Evolutionary conservation across 2,329 filamentous ascomycete genomes (phyloP).

Genomic region (Alternaria arbusti): DNA sequence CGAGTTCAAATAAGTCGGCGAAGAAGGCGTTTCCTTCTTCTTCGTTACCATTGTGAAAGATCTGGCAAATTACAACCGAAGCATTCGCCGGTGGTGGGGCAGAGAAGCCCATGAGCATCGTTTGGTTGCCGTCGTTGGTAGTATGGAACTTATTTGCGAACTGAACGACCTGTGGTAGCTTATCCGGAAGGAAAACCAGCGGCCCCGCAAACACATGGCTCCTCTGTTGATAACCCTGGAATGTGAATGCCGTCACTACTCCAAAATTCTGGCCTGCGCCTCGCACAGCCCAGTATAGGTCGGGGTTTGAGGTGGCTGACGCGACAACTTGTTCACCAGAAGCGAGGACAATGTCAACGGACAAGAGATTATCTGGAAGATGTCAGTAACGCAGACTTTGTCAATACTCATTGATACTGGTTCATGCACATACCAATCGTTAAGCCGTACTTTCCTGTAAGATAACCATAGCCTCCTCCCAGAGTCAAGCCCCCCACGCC

Average conservation of each 20-base stretch:
- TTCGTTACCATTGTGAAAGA: slow-evolving; percentile 48
- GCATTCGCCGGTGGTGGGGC: slow-evolving; percentile 36
- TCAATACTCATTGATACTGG: background rate
- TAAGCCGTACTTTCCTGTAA: slow-evolving; percentile 62
- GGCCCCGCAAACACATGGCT: slow-evolving; percentile 46
- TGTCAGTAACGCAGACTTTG: background rate
- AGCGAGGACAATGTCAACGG: slow-evolving; percentile 42
- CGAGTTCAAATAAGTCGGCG: slow-evolving; percentile 33
- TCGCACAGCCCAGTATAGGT: slow-evolving; percentile 51
- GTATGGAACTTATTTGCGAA: slow-evolving; percentile 41
- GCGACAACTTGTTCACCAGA: slow-evolving; percentile 46
- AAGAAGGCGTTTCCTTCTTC: slow-evolving; percentile 36
- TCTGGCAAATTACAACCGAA: slow-evolving; percentile 36
- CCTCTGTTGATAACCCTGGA: slow-evolving; percentile 41
- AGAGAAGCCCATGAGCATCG: slow-evolving; percentile 34
- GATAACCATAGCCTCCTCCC: slow-evolving; percentile 65
- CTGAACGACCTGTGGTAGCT: slow-evolving; percentile 31
- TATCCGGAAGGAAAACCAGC: slow-evolving; percentile 44
- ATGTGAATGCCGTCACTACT: slow-evolving; percentile 52
- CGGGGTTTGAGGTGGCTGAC: slow-evolving; percentile 28
- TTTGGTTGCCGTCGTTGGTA: slow-evolving; percentile 38
- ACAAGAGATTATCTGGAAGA: slow-evolving; percentile 46
- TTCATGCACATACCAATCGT: slow-evolving; percentile 52
- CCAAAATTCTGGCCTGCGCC: slow-evolving; percentile 48
- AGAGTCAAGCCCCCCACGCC: slow-evolving; percentile 63